phyloP scores from a whole-genome alignment of 2,329 filamentous ascomycete genomes.

The Fusarium metavorans region DNA sequence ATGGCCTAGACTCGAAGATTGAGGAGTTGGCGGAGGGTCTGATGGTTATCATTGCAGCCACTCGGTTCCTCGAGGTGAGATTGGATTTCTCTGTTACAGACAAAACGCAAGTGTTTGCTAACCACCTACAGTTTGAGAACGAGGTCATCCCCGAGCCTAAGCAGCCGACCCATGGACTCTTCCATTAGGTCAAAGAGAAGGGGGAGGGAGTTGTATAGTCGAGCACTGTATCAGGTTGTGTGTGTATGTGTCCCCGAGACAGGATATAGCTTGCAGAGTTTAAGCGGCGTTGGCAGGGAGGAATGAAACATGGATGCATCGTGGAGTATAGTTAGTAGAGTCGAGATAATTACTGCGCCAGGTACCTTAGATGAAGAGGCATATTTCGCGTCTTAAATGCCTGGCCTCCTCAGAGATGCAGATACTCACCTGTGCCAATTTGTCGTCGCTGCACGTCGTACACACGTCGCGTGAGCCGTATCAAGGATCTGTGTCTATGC shows the following conservation, averaged over 20 bases:
- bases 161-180: constrained; percentile 51
- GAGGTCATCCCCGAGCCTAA: constrained; percentile 50
- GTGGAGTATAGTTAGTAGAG: constrained; percentile 24
- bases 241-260: constrained; percentile 7
- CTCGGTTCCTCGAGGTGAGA: constrained; percentile 86
- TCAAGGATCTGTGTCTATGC: constrained; percentile 27
- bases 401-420: not conserved
- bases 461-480: not conserved
- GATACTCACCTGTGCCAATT: not conserved
- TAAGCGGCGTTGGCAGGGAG: constrained; percentile 43
- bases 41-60: constrained; percentile 84
- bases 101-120: constrained; percentile 15
- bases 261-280: constrained; percentile 35
- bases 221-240: constrained; percentile 1
- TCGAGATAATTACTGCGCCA: constrained; percentile 21
- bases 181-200: constrained; percentile 50
- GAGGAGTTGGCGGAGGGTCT: constrained; percentile 87
- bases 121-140: constrained; percentile 55
- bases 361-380: constrained; percentile 19
- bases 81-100: not conserved
- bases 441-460: not conserved
- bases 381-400: not conserved
- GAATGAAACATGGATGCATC: constrained; percentile 20
- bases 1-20: constrained; percentile 69
- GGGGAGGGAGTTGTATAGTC: constrained; percentile 5